These are phyloP conservation scores for Cladosporium sp. DNA, from an alignment of 2,329 filamentous ascomycete species.

Conservation along the genomic window DNA sequence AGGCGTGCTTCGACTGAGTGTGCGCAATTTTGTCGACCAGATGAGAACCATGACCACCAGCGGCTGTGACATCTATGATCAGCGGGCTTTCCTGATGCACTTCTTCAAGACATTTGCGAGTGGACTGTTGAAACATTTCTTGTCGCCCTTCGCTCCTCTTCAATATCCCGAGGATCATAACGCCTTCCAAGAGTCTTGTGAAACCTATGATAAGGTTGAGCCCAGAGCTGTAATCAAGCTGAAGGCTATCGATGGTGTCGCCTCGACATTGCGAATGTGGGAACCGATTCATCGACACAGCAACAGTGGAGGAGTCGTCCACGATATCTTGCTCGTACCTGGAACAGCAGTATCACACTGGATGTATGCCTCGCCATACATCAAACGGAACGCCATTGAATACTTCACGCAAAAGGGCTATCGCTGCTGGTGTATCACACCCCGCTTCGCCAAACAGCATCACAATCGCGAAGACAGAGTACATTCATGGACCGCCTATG, in stretches of 20 bases:
- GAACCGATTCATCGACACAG: slow-evolving; percentile 42
- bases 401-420: slow-evolving; percentile 64
- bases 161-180: not conserved
- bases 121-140: not conserved
- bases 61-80: not conserved
- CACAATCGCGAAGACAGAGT: slow-evolving; percentile 36
- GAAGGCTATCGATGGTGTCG: slow-evolving; percentile 55
- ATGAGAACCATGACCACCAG: slow-evolving; percentile 1
- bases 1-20: not conserved
- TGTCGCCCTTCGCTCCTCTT: not conserved
- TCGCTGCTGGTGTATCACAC: slow-evolving; percentile 60
- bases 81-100: not conserved
- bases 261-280: slow-evolving; percentile 60
- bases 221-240: slow-evolving; percentile 33
- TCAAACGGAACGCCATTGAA: slow-evolving; percentile 64
- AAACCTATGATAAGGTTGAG: not conserved
- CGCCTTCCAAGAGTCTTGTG: too few relatives aligned
- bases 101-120: not conserved
- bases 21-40: not conserved
- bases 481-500: slow-evolving; percentile 60
- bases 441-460: slow-evolving; percentile 55
- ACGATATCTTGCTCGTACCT: slow-evolving; percentile 63
- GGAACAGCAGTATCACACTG: slow-evolving; percentile 65
- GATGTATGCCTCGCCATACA: slow-evolving; percentile 64
- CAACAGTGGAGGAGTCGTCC: slow-evolving; percentile 32